A percentile compares a stretch with the other conserved stretches of the same genome.
Conservation (phyloP, 2,329 filamentous ascomycete species). For the Boeremia lycopersici region DNA sequence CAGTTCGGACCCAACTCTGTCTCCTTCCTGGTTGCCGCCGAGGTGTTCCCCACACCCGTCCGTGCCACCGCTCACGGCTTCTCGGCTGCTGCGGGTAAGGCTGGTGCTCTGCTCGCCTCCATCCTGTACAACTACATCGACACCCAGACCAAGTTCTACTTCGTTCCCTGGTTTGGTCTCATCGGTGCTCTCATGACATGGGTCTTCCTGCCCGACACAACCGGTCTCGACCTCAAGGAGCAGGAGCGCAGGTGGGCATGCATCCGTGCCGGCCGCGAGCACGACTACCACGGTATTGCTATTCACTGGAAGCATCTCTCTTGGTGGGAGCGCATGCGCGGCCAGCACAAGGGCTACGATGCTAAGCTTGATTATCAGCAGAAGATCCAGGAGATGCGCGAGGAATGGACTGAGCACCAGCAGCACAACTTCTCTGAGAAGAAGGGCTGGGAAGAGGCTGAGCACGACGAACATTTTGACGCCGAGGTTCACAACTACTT, state of each 20-base stretch:
- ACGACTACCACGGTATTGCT: slow-evolving; percentile 91
- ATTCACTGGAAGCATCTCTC: slow-evolving; percentile 89
- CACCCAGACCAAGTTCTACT: slow-evolving; percentile 82
- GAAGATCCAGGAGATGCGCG: slow-evolving; percentile 82
- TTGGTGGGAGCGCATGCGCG: slow-evolving; percentile 81
- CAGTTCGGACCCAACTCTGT: slow-evolving; percentile 97
- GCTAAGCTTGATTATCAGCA: slow-evolving; percentile 77
- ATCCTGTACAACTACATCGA: slow-evolving; percentile 96
- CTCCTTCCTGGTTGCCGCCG: slow-evolving; percentile 93
- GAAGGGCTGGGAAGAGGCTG: slow-evolving; percentile 32
- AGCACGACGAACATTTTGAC: slow-evolving; percentile 39
- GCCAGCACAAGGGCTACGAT: slow-evolving; percentile 81
- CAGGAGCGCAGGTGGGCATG: slow-evolving; percentile 93
- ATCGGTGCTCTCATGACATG: slow-evolving; percentile 81
- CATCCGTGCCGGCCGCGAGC: slow-evolving; percentile 75
- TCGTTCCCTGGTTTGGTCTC: slow-evolving; percentile 95
- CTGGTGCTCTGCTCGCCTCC: slow-evolving; percentile 83
- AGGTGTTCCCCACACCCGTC: slow-evolving; percentile 94
- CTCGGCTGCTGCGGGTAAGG: slow-evolving; percentile 88
- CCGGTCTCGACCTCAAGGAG: slow-evolving; percentile 94
- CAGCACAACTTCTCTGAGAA: slow-evolving; percentile 51
- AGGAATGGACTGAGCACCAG: slow-evolving; percentile 62
- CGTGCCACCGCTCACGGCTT: slow-evolving; percentile 94
- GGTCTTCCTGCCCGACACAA: slow-evolving; percentile 94
- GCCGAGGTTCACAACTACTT: slow-evolving; percentile 46